A percentile compares a stretch with the other conserved stretches of the same genome.
phyloP scores from a whole-genome alignment of 2,329 filamentous ascomycete species.

The Microcyclospora tardicrescens region DNA sequence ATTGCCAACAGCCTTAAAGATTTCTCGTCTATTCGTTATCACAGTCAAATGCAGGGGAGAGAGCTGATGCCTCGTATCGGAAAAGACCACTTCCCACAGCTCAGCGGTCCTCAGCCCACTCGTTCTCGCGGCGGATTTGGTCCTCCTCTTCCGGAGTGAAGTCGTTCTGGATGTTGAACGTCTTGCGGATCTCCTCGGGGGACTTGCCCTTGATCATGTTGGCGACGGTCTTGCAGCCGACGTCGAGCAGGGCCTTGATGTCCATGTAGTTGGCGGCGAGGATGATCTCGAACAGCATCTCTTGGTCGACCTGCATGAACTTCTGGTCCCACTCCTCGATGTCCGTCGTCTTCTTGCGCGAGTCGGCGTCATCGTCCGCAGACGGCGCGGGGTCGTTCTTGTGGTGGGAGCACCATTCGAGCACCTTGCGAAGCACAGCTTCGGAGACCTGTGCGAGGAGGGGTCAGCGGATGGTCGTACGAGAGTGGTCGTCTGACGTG shows the following conservation, averaged over 20 bases:
- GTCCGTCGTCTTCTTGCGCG: constrained; percentile 94
- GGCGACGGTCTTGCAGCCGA: constrained; percentile 97
- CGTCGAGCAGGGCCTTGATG: constrained; percentile 94
- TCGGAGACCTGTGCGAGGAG: constrained; percentile 56
- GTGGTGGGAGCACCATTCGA: constrained; percentile 97
- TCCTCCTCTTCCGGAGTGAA: constrained; percentile 99
- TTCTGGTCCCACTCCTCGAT: constrained; percentile 99
- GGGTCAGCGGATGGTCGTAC: constrained; percentile 17
- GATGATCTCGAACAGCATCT: constrained; percentile 99
- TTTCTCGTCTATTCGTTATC: too few relatives aligned
- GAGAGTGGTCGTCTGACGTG: neutral
- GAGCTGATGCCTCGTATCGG: too few relatives aligned
- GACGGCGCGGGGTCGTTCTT: constrained; percentile 71
- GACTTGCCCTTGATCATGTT: constrained; percentile 99
- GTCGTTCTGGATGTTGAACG: constrained; percentile 99
- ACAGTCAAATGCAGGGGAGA: too few relatives aligned
- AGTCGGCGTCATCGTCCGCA: constrained; percentile 82
- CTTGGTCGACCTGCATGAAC: constrained; percentile 99
- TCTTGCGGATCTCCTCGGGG: constrained; percentile 97
- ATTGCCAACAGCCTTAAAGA: too few relatives aligned
- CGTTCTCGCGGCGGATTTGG: constrained; percentile 55
- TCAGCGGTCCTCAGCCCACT: constrained; percentile 34
- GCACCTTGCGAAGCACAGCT: constrained; percentile 83
- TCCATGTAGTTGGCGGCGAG: constrained; percentile 96
- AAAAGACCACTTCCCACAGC: neutral